Evolutionary conservation across 2,329 filamentous ascomycete genomes (phyloP).

Genomic region (Stagonosporopsis cucurbitacearum): DNA sequence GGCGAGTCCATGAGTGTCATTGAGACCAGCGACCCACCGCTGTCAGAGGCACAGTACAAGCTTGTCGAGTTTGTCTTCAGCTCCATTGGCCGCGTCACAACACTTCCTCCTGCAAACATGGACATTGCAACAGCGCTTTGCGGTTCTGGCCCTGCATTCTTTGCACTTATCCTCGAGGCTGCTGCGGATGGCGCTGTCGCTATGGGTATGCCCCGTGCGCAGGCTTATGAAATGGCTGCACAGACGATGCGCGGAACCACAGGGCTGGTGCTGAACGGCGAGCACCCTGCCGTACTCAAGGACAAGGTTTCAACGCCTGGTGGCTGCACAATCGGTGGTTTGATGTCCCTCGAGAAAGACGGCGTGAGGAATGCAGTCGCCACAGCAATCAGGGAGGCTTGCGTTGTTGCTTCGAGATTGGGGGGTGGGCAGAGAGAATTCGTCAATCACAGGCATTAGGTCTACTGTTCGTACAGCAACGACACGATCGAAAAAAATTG

Average conservation of each 20-base stretch:
- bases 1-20: conserved; percentile 83
- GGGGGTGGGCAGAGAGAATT: conserved; percentile 59
- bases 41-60: conserved; percentile 59
- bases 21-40: conserved; percentile 65
- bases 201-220: conserved; percentile 75
- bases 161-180: conserved; percentile 76
- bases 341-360: conserved; percentile 77
- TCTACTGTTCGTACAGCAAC: too few species aligned
- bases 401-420: conserved; percentile 71
- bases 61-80: conserved; percentile 80
- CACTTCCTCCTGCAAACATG: conserved; percentile 71
- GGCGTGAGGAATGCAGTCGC: conserved; percentile 70
- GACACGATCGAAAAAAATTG: background rate
- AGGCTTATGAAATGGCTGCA: conserved; percentile 78
- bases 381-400: conserved; percentile 73
- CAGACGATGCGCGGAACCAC: conserved; percentile 80
- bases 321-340: conserved; percentile 77
- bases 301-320: conserved; percentile 81
- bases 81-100: conserved; percentile 73
- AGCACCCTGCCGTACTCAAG: conserved; percentile 75
- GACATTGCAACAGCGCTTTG: conserved; percentile 76
- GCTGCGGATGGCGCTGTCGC: conserved; percentile 79
- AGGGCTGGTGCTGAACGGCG: conserved; percentile 70
- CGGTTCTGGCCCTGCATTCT: conserved; percentile 78
- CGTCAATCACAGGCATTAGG: conserved; percentile 53